Base-by-base conservation (phyloP, 192 early-diverging fungal species). In the Coemansia sp. region DNA sequence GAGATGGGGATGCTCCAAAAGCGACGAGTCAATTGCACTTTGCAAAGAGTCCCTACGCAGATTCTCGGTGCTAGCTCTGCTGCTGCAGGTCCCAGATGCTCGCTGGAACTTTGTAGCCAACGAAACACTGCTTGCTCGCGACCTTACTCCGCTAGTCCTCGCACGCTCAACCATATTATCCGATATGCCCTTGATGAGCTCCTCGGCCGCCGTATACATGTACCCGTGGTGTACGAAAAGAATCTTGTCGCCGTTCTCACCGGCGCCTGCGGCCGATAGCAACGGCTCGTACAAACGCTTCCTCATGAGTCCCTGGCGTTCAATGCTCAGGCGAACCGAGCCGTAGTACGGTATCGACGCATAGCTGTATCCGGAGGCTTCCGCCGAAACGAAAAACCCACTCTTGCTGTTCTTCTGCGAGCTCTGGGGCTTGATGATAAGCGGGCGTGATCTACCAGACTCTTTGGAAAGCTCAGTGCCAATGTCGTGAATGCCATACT, bases 331-430 rank as follows among this genome's bases (percentile, higher is more conserved):
- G 17, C 82, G 83, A 25, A 90, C 85, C 36, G 86, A 69, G 32
- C 89, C 86, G 59, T 89, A 84, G 71, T 83, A 90, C 17, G 89
- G 86, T 38, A 90, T 70, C 3, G 82, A 59, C 45, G 67, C 48
- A 65, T 67, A 63, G 54, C 23, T 60, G 64, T 72, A 59, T 59
- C 65, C 56, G 17, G 40, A 52, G 57, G 66, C 45, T 59, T 34
- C 35, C 35, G 71, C 58, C 58, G 59, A 40, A 29, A 65, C 20
- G 42, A 32, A 50, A 63, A 14, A 63, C 60, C 23, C 61, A 20
- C 56, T 59, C 43, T 42, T 32, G 42, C 49, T 58, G 46, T 35
- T 20, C n/a, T 48, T 53, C 19, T 57, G 55, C 34, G 17, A 35
- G 9, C 41, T 45, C 22, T 63, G 73, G 8, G 74, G 74, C 59